phyloP scores from a whole-genome alignment of 2,329 filamentous ascomycete species.

The Plectosphaerella cucumerina region DNA sequence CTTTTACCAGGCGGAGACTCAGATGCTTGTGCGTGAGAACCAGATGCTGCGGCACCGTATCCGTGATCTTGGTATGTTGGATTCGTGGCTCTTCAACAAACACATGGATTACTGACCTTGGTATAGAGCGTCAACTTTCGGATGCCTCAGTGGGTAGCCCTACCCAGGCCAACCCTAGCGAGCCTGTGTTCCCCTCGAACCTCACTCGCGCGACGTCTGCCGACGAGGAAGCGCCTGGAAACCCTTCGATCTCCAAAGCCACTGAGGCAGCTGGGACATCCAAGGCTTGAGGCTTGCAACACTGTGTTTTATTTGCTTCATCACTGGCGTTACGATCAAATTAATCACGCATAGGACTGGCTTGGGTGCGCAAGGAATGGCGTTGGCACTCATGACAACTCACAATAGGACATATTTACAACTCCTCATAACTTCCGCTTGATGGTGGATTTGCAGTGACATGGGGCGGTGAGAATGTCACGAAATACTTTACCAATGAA shows the following conservation, averaged over 20 bases:
- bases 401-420: no score
- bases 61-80: conserved; percentile 63
- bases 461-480: no score
- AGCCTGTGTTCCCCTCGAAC: conserved; percentile 45
- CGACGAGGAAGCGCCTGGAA: conserved; percentile 31
- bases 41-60: conserved; percentile 77
- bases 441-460: no score
- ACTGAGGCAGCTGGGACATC: neutral
- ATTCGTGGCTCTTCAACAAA: neutral
- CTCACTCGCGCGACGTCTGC: conserved; percentile 42
- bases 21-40: conserved; percentile 73
- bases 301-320: neutral
- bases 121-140: conserved; percentile 46
- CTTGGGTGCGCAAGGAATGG: no score
- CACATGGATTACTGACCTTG: conserved; percentile 11
- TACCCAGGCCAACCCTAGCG: conserved; percentile 30
- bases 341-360: no score
- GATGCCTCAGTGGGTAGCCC: conserved; percentile 30
- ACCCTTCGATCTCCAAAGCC: neutral
- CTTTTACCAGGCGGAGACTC: conserved; percentile 79
- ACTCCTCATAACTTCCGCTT: neutral
- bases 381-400: no score
- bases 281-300: neutral
- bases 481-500: no score
- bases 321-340: no score